These are phyloP conservation scores for Cordyceps pruinosa DNA, from an alignment of 2,329 filamentous ascomycete species.

Conservation along the genomic window DNA sequence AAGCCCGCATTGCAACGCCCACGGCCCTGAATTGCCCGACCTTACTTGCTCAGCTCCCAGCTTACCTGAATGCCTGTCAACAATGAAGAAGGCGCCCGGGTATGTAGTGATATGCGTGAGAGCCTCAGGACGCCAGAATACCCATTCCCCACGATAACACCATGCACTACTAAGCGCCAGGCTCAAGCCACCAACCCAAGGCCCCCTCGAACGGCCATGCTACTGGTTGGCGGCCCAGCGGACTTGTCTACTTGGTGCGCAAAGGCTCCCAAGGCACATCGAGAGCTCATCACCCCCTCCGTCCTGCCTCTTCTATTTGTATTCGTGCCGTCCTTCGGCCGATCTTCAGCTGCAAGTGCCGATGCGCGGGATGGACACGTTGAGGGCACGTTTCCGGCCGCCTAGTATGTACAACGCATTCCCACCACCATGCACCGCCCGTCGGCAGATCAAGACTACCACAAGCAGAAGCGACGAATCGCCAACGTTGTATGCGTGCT, in stretches of 20 bases:
- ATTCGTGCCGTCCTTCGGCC: neutral
- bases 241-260: neutral
- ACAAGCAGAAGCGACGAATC: neutral
- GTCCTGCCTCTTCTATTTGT: neutral
- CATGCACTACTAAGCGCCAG: conserved; percentile 4
- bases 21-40: neutral
- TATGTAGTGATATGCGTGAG: neutral
- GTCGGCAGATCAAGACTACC: neutral
- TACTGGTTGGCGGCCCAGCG: neutral
- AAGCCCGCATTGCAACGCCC: neutral
- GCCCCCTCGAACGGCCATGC: neutral
- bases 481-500: neutral
- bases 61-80: neutral
- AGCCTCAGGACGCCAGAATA: neutral
- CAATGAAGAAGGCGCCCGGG: neutral
- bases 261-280: conserved; percentile 2
- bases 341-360: conserved; percentile 10
- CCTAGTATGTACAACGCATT: neutral
- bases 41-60: neutral
- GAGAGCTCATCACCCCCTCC: neutral
- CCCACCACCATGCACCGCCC: neutral
- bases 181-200: conserved; percentile 7
- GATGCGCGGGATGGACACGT: conserved; percentile 6
- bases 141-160: conserved; percentile 4
- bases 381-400: conserved; percentile 6